phyloP scores from a whole-genome alignment of 2,329 filamentous ascomycete species.

The Kalmusia sp. region DNA sequence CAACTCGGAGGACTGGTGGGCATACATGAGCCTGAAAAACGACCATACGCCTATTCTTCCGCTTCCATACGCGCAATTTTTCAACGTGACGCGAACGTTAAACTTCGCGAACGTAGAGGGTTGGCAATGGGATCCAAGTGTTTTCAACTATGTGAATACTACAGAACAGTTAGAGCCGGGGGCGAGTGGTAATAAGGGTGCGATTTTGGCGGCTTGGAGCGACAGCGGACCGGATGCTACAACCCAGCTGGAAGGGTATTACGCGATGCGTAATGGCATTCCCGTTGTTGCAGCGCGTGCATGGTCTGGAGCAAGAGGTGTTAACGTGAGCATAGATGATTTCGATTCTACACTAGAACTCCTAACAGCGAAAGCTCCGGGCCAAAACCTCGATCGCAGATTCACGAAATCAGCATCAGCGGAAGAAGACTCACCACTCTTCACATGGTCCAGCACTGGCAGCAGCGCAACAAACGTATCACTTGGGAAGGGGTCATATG shows the following conservation, averaged over 20 bases:
- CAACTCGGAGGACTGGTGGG: constrained; percentile 61
- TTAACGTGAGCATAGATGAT: constrained; percentile 31
- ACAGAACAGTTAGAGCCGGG: constrained; percentile 47
- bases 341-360: constrained; percentile 47
- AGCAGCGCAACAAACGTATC: constrained; percentile 11
- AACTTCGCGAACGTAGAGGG: constrained; percentile 52
- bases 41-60: constrained; percentile 57
- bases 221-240: constrained; percentile 58
- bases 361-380: constrained; percentile 48
- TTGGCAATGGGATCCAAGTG: constrained; percentile 56
- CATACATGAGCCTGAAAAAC: constrained; percentile 63
- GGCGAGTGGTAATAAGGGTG: constrained; percentile 42
- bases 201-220: constrained; percentile 55
- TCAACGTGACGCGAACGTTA: constrained; percentile 53
- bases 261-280: constrained; percentile 55
- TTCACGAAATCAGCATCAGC: constrained; percentile 13
- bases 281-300: constrained; percentile 52
- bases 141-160: constrained; percentile 54
- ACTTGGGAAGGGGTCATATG: constrained; percentile 51
- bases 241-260: constrained; percentile 57
- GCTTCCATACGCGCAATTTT: constrained; percentile 56
- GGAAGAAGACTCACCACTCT: constrained; percentile 21
- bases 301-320: constrained; percentile 52
- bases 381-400: constrained; percentile 54
- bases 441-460: constrained; percentile 41